Evolutionary conservation across 306 rosid genomes (phyloP).

Genomic region (Albizia julibrissin): DNA sequence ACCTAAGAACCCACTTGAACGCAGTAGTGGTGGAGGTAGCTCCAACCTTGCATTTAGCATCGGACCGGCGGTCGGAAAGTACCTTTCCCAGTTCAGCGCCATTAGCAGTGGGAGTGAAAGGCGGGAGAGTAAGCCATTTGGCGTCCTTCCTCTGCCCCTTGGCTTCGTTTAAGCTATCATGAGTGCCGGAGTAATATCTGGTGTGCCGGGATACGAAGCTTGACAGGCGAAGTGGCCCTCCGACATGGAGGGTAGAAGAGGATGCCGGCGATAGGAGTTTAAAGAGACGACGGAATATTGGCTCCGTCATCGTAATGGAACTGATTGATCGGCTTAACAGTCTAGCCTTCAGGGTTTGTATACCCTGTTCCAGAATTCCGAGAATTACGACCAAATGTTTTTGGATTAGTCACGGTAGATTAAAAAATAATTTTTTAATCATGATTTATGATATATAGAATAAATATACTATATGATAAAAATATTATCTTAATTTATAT

Average conservation of each 20-base stretch:
- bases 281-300: conserved; percentile 38
- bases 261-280: conserved; percentile 16
- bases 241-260: not conserved
- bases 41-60: not conserved
- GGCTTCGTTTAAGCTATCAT: not conserved
- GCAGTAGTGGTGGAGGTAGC: conserved; percentile 48
- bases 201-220: not conserved
- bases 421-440: too few species aligned
- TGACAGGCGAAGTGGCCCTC: conserved; percentile 8
- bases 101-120: conserved; percentile 45
- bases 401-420: too few species aligned
- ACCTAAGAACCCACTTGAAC: conserved; percentile 71
- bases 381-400: too few species aligned
- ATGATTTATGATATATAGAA: too few species aligned
- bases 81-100: conserved; percentile 40
- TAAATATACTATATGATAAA: too few species aligned
- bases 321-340: not conserved
- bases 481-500: too few species aligned
- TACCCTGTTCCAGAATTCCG: too few species aligned
- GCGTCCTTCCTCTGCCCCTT: conserved; percentile 10
- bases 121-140: conserved; percentile 73
- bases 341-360: not conserved
- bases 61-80: conserved; percentile 17
- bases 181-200: conserved; percentile 24
- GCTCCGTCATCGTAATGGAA: conserved; percentile 1